Percentiles rank a stretch among this genome's conserved stretches.
These are phyloP conservation scores for Solanum stenotomum DNA, from an alignment of 257 asterid genomes.

Conservation along the genomic window DNA sequence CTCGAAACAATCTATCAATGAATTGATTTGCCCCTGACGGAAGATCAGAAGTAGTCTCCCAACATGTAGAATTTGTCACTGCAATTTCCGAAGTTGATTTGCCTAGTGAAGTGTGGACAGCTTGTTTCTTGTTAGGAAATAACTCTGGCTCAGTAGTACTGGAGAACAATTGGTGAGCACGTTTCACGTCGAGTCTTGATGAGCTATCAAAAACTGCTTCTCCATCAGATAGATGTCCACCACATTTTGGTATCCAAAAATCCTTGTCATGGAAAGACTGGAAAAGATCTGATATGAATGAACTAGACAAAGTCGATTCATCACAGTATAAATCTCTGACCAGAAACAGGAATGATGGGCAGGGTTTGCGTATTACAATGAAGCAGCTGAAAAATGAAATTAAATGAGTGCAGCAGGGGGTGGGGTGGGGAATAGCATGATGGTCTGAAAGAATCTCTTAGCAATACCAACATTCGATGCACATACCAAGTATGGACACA, in stretches of 20 bases:
- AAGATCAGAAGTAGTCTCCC: conserved; percentile 64
- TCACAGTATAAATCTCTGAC: not conserved
- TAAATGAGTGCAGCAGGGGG: not conserved
- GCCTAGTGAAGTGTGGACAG: conserved; percentile 35
- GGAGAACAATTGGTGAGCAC: conserved; percentile 54
- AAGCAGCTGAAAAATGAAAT: not conserved
- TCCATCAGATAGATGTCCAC: conserved; percentile 42
- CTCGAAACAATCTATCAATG: conserved; percentile 60
- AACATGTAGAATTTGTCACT: conserved; percentile 32
- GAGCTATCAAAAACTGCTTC: conserved; percentile 57
- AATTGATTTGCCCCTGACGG: conserved; percentile 45
- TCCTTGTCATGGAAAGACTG: conserved; percentile 57
- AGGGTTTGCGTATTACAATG: not conserved
- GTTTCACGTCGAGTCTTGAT: conserved; percentile 52
- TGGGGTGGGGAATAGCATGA: not conserved
- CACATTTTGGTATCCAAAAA: conserved; percentile 67
- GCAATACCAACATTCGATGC: not conserved
- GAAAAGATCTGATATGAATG: not conserved
- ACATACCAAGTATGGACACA: not conserved
- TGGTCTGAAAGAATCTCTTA: not conserved
- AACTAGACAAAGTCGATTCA: not conserved
- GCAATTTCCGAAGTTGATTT: conserved; percentile 36
- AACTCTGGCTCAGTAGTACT: conserved; percentile 53
- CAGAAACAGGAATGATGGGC: not conserved
- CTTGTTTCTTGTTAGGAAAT: conserved; percentile 65